phyloP scores from a whole-genome alignment of 164 flowering plant species.

The Akebia trifoliata region DNA sequence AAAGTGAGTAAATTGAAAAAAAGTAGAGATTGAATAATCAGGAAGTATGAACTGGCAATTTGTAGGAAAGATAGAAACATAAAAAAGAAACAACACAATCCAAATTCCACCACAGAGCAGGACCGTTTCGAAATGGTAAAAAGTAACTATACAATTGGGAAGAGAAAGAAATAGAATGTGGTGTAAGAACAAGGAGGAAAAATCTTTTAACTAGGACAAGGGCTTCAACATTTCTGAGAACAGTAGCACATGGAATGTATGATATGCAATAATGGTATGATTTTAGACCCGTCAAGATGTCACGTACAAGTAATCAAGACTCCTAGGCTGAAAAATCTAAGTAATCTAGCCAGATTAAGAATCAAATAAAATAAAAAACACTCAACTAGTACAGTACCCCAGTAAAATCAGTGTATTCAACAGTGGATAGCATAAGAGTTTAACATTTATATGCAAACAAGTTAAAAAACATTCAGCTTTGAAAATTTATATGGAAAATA shows the following conservation, averaged over 20 bases:
- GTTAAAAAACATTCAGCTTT: no score
- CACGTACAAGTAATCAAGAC: background rate
- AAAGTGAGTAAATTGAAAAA: background rate
- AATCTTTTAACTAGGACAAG: constrained; percentile 1
- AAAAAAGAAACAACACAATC: no score
- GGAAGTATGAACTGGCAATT: background rate
- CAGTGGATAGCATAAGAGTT: background rate
- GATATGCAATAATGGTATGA: no score
- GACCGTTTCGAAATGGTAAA: background rate
- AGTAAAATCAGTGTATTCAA: background rate
- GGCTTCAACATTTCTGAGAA: background rate
- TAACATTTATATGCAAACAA: background rate
- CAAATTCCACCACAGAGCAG: no score
- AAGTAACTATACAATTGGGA: background rate
- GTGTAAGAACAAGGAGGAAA: background rate
- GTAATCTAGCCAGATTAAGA: background rate
- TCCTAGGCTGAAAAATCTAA: background rate
- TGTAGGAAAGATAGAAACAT: background rate
- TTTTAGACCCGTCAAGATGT: no score
- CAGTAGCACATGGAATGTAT: no score
- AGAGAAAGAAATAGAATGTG: background rate
- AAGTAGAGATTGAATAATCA: background rate
- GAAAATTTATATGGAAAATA: no score
- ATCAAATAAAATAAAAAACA: background rate
- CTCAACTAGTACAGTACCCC: no score